A percentile compares a stretch with the other conserved stretches of the same genome.
Conservation (phyloP, 1,284 basidiomycete species). For the Anthracocystis setariae region DNA sequence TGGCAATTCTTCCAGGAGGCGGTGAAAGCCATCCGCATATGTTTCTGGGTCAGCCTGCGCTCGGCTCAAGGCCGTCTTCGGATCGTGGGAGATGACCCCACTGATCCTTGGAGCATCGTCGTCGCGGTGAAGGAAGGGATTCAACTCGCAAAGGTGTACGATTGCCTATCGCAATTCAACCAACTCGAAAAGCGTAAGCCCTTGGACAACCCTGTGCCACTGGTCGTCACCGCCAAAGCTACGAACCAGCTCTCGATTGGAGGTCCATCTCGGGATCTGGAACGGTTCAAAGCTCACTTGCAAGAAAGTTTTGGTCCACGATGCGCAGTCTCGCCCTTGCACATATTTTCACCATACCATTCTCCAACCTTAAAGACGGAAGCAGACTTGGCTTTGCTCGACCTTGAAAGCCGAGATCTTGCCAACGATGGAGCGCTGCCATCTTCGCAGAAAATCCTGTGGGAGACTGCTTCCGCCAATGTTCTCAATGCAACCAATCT, state of each 20-base stretch:
- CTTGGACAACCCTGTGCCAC: constrained; percentile 7
- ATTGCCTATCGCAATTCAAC: constrained; percentile 16
- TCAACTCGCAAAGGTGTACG: constrained; percentile 7
- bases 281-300: constrained; percentile 17
- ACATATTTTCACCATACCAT: constrained; percentile 46
- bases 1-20: constrained; percentile 26
- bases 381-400: constrained; percentile 13
- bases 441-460: constrained; percentile 19
- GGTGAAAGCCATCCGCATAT: constrained; percentile 26
- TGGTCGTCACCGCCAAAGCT: constrained; percentile 28
- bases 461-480: constrained; percentile 22
- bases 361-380: constrained; percentile 15
- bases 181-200: constrained; percentile 15
- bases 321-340: constrained; percentile 11
- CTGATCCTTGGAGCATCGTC: constrained; percentile 33
- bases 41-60: constrained; percentile 44
- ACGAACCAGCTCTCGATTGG: constrained; percentile 29
- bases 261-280: constrained; percentile 19
- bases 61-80: constrained; percentile 22
- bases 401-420: constrained; percentile 27
- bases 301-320: constrained; percentile 3
- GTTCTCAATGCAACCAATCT: constrained; percentile 7
- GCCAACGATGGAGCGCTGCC: constrained; percentile 6
- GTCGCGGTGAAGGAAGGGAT: constrained; percentile 17
- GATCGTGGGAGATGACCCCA: constrained; percentile 3